Evolutionary conservation across 805 yeast genomes (phyloP).

Genomic region (Cyberlindnera japonica): DNA sequence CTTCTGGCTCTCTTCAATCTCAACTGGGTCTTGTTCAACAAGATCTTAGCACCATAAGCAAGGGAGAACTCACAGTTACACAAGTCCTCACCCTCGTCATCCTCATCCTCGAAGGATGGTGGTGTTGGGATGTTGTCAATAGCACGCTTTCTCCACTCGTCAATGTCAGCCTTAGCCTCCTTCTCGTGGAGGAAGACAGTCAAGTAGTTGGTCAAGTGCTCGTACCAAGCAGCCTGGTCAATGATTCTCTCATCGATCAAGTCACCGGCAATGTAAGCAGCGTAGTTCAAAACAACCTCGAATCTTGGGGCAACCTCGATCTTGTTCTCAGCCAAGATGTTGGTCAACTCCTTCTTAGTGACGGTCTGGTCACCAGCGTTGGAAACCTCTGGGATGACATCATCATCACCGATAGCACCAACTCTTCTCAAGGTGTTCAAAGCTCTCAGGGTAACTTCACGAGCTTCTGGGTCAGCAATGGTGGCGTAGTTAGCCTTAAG

Average conservation of each 20-base stretch:
- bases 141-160: slow-evolving; percentile 92
- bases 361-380: slow-evolving; percentile 96
- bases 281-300: slow-evolving; percentile 70
- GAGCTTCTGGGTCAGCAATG: slow-evolving; percentile 99
- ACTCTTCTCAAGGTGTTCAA: slow-evolving; percentile 97
- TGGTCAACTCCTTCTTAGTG: slow-evolving; percentile 76
- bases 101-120: slow-evolving; percentile 93
- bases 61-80: slow-evolving; percentile 99
- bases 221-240: slow-evolving; percentile 89
- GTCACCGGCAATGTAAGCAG: slow-evolving; percentile 97
- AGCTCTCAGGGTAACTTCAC: slow-evolving; percentile 97
- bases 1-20: slow-evolving; percentile 99
- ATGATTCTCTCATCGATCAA: slow-evolving; percentile 96
- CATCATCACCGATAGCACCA: slow-evolving; percentile 92
- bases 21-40: slow-evolving; percentile 98
- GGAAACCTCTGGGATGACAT: slow-evolving; percentile 92
- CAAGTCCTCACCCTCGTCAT: slow-evolving; percentile 98
- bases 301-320: slow-evolving; percentile 68
- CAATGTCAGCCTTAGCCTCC: slow-evolving; percentile 85
- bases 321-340: slow-evolving; percentile 64
- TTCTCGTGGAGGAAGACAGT: slow-evolving; percentile 93
- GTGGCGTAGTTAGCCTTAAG: slow-evolving; percentile 89
- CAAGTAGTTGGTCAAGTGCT: slow-evolving; percentile 86
- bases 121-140: slow-evolving; percentile 98
- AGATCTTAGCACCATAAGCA: slow-evolving; percentile 99